phyloP scores from a whole-genome alignment of 257 asterid species.

The Solanum infundibuliforme region DNA sequence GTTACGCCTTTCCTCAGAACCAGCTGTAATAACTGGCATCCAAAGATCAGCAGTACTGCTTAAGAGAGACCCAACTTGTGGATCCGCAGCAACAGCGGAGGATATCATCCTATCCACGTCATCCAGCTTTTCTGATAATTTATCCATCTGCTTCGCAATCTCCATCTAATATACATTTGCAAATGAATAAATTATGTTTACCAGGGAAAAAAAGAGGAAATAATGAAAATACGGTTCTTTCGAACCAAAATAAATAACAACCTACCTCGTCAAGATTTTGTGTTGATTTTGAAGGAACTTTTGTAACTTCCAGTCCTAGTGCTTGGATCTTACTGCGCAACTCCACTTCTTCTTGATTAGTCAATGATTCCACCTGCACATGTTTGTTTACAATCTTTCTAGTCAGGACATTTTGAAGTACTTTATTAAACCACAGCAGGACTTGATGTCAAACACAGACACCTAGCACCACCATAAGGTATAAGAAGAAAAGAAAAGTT shows the following conservation, averaged over 20 bases:
- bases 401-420: neutral
- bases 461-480: neutral
- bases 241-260: neutral
- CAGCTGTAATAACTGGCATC: slow-evolving; percentile 92
- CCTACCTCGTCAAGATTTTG: slow-evolving; percentile 70
- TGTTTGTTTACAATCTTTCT: neutral
- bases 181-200: neutral
- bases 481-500: neutral
- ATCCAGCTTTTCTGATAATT: slow-evolving; percentile 66
- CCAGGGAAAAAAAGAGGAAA: neutral
- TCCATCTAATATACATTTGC: slow-evolving; percentile 36
- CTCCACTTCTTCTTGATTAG: slow-evolving; percentile 94
- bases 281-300: slow-evolving; percentile 69
- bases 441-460: neutral
- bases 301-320: slow-evolving; percentile 69
- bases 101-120: slow-evolving; percentile 77
- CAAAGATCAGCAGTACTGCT: slow-evolving; percentile 82
- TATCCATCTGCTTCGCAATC: slow-evolving; percentile 80
- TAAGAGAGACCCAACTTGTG: slow-evolving; percentile 57
- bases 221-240: neutral
- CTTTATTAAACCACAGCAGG: neutral
- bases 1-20: slow-evolving; percentile 66
- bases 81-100: slow-evolving; percentile 65
- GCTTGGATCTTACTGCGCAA: slow-evolving; percentile 82
- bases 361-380: slow-evolving; percentile 75